Percentiles rank a stretch among this genome's conserved stretches.
phyloP scores from a whole-genome alignment of 2,329 filamentous ascomycete genomes.

The Calonectria crousiana region DNA sequence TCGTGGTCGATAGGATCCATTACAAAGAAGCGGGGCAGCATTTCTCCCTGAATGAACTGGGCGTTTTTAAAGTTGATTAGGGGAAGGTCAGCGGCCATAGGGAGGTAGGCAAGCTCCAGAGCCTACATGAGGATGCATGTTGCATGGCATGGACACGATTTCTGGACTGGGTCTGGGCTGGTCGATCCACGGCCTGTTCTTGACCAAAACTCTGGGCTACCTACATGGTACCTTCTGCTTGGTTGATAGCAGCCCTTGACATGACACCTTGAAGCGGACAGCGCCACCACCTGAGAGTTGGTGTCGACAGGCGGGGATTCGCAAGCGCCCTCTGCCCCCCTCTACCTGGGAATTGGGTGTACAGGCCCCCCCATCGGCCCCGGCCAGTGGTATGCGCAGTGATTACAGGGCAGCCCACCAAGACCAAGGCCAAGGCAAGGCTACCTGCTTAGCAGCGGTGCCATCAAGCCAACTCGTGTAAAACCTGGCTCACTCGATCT shows the following conservation, averaged over 20 bases:
- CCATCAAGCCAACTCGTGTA: not conserved
- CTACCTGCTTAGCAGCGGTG: not conserved
- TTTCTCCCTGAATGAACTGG: slow-evolving; percentile 24
- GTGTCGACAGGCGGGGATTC: not conserved
- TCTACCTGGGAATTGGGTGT: slow-evolving; percentile 6
- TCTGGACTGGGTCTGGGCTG: slow-evolving; percentile 7
- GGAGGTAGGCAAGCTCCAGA: slow-evolving; percentile 3
- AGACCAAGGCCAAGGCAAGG: not conserved
- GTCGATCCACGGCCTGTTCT: slow-evolving; percentile 7
- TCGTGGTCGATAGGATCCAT: not conserved
- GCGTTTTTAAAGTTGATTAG: slow-evolving; percentile 20
- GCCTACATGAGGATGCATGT: not conserved
- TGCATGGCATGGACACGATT: slow-evolving; percentile 7
- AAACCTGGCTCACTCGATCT: not conserved
- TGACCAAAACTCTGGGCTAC: slow-evolving; percentile 11
- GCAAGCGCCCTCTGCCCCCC: not conserved
- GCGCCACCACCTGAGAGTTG: not conserved
- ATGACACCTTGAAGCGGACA: not conserved
- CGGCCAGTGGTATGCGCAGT: slow-evolving; percentile 4
- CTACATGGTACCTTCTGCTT: slow-evolving; percentile 11
- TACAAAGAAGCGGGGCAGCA: slow-evolving; percentile 24
- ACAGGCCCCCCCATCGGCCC: not conserved
- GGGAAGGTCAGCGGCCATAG: not conserved
- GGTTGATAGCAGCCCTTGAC: not conserved
- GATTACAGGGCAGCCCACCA: not conserved